A percentile compares a stretch with the other conserved stretches of the same genome.
Evolutionary conservation across 768 basidiomycete species (phyloP).

Genomic region (Pholiota conissans): DNA sequence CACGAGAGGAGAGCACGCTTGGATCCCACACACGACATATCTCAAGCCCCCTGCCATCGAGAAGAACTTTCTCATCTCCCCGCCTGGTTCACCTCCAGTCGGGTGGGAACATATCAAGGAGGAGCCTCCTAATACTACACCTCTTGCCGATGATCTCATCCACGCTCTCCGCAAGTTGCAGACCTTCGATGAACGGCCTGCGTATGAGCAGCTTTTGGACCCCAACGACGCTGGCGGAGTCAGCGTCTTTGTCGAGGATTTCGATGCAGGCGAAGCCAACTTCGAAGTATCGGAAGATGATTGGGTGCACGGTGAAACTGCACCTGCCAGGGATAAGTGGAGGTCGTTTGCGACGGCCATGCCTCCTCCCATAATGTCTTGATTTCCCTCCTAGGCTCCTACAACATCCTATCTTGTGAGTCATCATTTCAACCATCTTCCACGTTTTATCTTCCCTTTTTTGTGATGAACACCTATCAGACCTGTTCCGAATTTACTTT

Average conservation of each 20-base stretch:
- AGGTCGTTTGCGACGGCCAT: slow-evolving; percentile 51
- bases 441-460: slow-evolving; percentile 15
- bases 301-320: slow-evolving; percentile 65
- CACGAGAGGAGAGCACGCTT: slow-evolving; percentile 26
- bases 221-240: slow-evolving; percentile 72
- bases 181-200: slow-evolving; percentile 39
- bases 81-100: slow-evolving; percentile 95
- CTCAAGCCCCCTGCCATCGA: slow-evolving; percentile 78
- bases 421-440: not conserved
- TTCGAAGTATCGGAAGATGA: slow-evolving; percentile 48
- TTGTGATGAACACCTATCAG: slow-evolving; percentile 68
- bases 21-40: slow-evolving; percentile 48
- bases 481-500: slow-evolving; percentile 72
- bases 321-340: slow-evolving; percentile 54
- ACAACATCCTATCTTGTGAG: slow-evolving; percentile 14
- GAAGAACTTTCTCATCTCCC: slow-evolving; percentile 97
- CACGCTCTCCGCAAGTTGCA: slow-evolving; percentile 74
- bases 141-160: slow-evolving; percentile 88
- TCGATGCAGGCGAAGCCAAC: slow-evolving; percentile 40
- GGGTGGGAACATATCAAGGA: slow-evolving; percentile 94
- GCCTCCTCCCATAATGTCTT: slow-evolving; percentile 50
- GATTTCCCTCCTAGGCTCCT: slow-evolving; percentile 7
- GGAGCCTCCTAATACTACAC: slow-evolving; percentile 82
- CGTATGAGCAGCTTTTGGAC: slow-evolving; percentile 61
- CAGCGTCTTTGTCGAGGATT: slow-evolving; percentile 78